Evolutionary conservation across 257 asterid genomes (phyloP).

Genomic region (Ocimum tenuiflorum): DNA sequence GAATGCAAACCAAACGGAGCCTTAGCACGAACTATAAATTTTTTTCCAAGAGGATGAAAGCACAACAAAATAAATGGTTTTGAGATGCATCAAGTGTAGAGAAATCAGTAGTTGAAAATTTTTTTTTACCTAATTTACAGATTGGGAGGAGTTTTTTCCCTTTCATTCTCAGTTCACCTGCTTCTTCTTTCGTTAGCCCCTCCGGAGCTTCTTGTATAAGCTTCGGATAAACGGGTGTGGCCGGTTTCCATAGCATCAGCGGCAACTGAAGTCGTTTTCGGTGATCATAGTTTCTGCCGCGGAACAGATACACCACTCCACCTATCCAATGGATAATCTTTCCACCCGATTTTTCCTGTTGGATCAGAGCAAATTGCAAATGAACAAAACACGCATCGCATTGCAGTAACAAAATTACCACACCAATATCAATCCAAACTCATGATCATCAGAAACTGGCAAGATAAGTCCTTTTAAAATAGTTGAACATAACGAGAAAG

Average conservation of each 20-base stretch:
- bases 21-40: neutral
- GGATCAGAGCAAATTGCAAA: constrained; percentile 1
- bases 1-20: too few relatives aligned
- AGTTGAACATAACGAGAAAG: constrained; percentile 18
- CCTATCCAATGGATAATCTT: constrained; percentile 74
- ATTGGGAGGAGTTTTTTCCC: constrained; percentile 69
- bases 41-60: neutral
- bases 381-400: neutral
- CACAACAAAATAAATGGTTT: neutral
- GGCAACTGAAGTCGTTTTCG: constrained; percentile 67
- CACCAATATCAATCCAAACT: neutral
- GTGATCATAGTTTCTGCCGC: constrained; percentile 87
- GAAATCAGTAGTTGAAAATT: neutral
- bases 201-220: constrained; percentile 96
- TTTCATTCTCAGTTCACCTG: constrained; percentile 59
- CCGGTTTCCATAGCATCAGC: constrained; percentile 98
- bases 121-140: constrained; percentile 82
- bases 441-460: neutral
- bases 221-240: constrained; percentile 95
- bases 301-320: constrained; percentile 77
- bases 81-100: neutral
- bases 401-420: neutral
- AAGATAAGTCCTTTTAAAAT: neutral
- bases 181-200: constrained; percentile 82
- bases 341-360: constrained; percentile 81